Evolutionary conservation across 148 eudicot genomes (phyloP), one percentile per base, ranked within the genome.

Genomic region (Silene latifolia): DNA sequence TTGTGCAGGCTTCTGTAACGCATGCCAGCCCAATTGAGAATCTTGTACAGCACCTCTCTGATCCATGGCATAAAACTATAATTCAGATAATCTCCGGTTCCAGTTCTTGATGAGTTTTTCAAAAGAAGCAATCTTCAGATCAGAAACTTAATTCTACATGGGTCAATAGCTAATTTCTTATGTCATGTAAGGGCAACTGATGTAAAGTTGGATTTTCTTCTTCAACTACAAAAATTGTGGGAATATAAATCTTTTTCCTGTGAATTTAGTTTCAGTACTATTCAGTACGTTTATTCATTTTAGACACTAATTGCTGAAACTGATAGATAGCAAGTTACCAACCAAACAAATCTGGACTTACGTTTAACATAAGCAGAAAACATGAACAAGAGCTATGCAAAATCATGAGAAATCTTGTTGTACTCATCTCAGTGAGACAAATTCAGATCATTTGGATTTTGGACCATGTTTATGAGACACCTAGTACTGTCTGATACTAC

Each of bases 11-110:
- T 65, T 80, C 76, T 7, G 91, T 86, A 53, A 94, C 98, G 63
- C 97, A 90, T 64, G 83, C 76, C 58, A 90, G 98, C 24, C 93
- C 97, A 7, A 82, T 94, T 14, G 88, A 91, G 56, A 91, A 91
- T 78, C 93, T 94, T 48, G 66, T 91, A 70, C 78, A 83, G 72
- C 98, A 94, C 75, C 89, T 94, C 21, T 91, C 98, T 2, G 82
- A 94, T 80, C 98, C 97, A 48, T 91, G 90, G 91, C 98, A 91
- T 72, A 87, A 82, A 73, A 91, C 98, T 7, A 84, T 91, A 46
- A 74, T 94, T 65, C 97, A 91, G 78, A 87, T 79, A 3, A 32
- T 93, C 24, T 77, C 89, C 32, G 66, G 69, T 67, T 81, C 87
- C 64, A 78, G 68, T 76, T 78, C 85, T 23, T 81, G 65, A 60